Base-by-base conservation (phyloP, 1,139 yeast genomes). In the Taphrina populina region DNA sequence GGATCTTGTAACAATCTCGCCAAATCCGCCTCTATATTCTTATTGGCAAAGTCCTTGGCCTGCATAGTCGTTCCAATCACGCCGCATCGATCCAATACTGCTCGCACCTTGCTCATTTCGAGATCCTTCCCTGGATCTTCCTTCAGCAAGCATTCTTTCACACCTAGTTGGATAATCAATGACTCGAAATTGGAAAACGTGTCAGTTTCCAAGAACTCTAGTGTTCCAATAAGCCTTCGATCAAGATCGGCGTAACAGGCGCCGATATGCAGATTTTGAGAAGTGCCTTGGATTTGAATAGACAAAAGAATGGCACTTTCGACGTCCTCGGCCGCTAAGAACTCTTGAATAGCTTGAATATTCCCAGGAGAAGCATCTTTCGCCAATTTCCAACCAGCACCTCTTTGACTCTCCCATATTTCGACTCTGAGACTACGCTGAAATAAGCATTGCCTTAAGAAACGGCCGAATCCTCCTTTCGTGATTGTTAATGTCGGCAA, bases 301-400 rank as follows among this genome's bases (percentile, higher is more conserved):
- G 92, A 83, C 2, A 90, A 86, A 57, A 90, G 80, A 19, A 88
- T 80, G 0, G 95, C 87, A 11, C 79, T 71, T 41, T 76, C 78
- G 27, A 76, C 64, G 6, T 71, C 63, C 1, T 84, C 78, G 26
- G 79, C 74, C 63, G 78, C 70, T 62, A 86, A 75, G 69, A 87
- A 71, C 32, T 83, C 88, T 61, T 87, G 96, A 46, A 92, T 80
- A 49, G 81, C 86, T 57, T 83, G 87, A 52, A 88, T 73, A 67
- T 92, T 90, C 3, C 98, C 98, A 0, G 97, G 96, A 0, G 96
- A 84, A 0, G 95, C 96, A 51, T 77, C 71, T 59, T 77, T 77
- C 27, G 77, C 60, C 53, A 84, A 66, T 45, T 73, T 74, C 83
- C 95, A 88, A 4, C 65, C 64, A 41, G 69, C 70, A 46, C 76